Evolutionary conservation across 2,329 filamentous ascomycete genomes (phyloP), one percentile per base, ranked within the genome.

Genomic region (Talaromyces sp.): DNA sequence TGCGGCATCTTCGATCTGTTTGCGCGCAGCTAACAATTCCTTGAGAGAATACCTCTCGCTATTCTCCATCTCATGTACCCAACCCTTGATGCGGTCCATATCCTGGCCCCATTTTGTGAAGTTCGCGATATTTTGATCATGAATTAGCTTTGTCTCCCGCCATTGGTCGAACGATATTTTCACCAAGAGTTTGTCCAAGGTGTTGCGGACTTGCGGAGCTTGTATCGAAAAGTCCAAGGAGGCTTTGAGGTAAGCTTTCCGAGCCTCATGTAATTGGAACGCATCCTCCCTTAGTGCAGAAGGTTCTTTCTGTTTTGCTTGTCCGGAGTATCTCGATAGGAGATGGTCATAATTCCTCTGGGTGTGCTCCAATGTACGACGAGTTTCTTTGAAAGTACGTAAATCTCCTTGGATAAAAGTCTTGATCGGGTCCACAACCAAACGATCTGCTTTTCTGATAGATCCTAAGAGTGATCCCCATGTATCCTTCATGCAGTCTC

Each of bases 171-270:
- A 86, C 61, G 91, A 95, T 11, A 96, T 81, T 62, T 85, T 86
- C 60, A 97, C 90, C 13, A 99, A 80, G 35, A 97, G 75, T 75
- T 89, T 91, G 72, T 99, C 94, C 59, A 97, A 81, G 1, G 87
- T 85, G 65, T 88, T 85, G 50, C 94, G 86, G 46, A 97, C 76
- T 72, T 97, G 91, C 0, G 94, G 92, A 1, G 89, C 90, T 64
- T 91, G 82, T 63, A 94, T 85, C 66, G 90, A 96, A 70, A 92
- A 97, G 73, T 99, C 94, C 84, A 99, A 86, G 13, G 90, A 92
- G 1, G 92, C 89, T 70, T 91, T 93, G 43, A 97, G 80, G 71
- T 99, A 99, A 33, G 86, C 84, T 69, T 94, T 95, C 59, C 93
- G 85, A 22, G 90, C 89, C 77, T 97, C 94, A 70, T 96, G 94